A percentile compares a stretch with the other conserved stretches of the same genome.
Evolutionary conservation across 169 alveolate species (phyloP).

Genomic region (Plasmodium knowlesi): DNA sequence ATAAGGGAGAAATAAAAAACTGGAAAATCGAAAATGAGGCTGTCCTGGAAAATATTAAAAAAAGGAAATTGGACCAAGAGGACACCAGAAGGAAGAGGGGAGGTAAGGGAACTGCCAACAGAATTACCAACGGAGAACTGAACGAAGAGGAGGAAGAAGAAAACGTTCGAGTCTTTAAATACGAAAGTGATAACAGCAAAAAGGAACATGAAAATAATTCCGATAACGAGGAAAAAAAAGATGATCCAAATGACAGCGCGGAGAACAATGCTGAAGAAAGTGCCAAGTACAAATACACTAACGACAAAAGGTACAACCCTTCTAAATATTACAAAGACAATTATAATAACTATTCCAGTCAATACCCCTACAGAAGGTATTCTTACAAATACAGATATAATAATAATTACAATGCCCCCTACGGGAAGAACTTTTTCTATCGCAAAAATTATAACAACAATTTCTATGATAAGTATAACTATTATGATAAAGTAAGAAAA

Average conservation of each 20-base stretch:
- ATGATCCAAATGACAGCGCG: neutral
- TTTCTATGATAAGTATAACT: slow-evolving; percentile 13
- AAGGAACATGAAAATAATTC: neutral
- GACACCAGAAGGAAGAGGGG: neutral
- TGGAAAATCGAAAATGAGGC: slow-evolving; percentile 29
- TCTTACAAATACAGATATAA: slow-evolving; percentile 34
- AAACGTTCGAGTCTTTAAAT: slow-evolving; percentile 37
- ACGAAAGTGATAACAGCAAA: slow-evolving; percentile 45
- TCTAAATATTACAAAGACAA: slow-evolving; percentile 11
- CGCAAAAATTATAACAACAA: slow-evolving; percentile 30
- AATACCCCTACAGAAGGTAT: slow-evolving; percentile 19
- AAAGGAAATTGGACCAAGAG: neutral
- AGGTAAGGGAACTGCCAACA: neutral
- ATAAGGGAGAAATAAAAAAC: slow-evolving; percentile 14
- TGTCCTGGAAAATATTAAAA: slow-evolving; percentile 10
- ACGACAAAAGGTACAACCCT: neutral
- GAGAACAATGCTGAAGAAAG: neutral
- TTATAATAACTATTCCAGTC: slow-evolving; percentile 3
- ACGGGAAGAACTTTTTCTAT: slow-evolving; percentile 3
- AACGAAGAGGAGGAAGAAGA: slow-evolving; percentile 38
- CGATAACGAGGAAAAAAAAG: neutral
- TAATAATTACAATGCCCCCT: slow-evolving; percentile 7
- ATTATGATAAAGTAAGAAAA: slow-evolving; percentile 10
- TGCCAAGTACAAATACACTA: slow-evolving; percentile 3
- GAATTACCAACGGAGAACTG: neutral